Evolutionary conservation across 106 monocot species (phyloP).

Genomic region (Vanilla planifolia): DNA sequence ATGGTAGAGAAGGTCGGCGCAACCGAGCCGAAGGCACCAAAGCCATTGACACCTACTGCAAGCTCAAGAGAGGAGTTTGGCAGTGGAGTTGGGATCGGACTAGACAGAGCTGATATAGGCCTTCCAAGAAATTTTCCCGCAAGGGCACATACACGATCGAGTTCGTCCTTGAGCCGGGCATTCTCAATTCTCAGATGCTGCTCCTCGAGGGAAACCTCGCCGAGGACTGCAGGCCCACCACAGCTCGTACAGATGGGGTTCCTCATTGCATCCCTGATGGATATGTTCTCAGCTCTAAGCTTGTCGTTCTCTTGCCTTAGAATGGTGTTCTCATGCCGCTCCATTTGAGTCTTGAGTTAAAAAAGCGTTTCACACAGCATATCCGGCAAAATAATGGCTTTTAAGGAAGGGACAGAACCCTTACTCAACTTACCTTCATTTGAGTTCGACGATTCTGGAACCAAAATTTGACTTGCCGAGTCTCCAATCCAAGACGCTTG

Average conservation of each 20-base stretch:
- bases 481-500: constrained; percentile 6
- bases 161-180: constrained; percentile 81
- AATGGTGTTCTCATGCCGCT: constrained; percentile 76
- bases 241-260: constrained; percentile 71
- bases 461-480: constrained; percentile 14
- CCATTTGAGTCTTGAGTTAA: constrained; percentile 58
- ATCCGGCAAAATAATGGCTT: too few species aligned
- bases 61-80: constrained; percentile 59
- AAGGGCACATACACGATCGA: constrained; percentile 58
- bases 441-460: constrained; percentile 16
- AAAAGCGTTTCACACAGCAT: background rate
- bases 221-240: constrained; percentile 69
- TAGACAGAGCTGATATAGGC: constrained; percentile 7
- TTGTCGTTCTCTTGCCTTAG: constrained; percentile 86
- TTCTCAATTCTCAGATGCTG: constrained; percentile 86
- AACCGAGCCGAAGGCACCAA: constrained; percentile 16
- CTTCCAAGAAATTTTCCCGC: constrained; percentile 65
- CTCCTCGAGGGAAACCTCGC: constrained; percentile 58
- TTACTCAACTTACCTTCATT: constrained; percentile 10
- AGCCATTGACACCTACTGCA: constrained; percentile 14
- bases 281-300: constrained; percentile 68
- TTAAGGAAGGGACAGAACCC: too few species aligned
- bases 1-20: constrained; percentile 12
- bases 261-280: constrained; percentile 64
- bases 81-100: constrained; percentile 12